Percentiles rank a stretch among this genome's conserved stretches.
phyloP scores from a whole-genome alignment of 2,329 filamentous ascomycete species.

The Neocatenulostroma microsporum region DNA sequence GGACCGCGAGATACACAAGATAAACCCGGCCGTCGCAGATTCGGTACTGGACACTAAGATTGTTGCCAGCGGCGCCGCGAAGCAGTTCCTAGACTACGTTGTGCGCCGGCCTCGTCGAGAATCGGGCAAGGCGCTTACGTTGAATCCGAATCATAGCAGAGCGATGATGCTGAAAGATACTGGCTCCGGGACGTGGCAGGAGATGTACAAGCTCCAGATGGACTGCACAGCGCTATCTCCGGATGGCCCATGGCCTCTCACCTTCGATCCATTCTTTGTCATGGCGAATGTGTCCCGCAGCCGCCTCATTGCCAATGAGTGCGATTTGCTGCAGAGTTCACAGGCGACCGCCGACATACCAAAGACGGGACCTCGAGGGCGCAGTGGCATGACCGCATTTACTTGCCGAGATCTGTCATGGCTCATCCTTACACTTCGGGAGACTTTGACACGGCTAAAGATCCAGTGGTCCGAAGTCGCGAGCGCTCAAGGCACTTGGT shows the following conservation, averaged over 20 bases:
- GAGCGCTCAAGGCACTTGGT: conserved; percentile 9
- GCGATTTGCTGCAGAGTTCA: conserved; percentile 10
- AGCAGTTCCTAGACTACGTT: no score
- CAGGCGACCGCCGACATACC: conserved; percentile 7
- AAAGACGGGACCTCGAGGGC: neutral
- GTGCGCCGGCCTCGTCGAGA: no score
- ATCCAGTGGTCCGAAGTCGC: conserved; percentile 15
- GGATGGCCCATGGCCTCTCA: conserved; percentile 15
- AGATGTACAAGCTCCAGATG: conserved; percentile 2
- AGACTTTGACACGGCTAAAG: conserved; percentile 11
- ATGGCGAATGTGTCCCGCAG: conserved; percentile 16
- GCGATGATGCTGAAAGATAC: no score
- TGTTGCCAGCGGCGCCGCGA: no score
- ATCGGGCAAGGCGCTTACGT: no score
- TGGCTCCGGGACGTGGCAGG: neutral
- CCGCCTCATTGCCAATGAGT: conserved; percentile 9
- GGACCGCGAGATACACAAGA: conserved; percentile 3
- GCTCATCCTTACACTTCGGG: conserved; percentile 14
- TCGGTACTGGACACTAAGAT: conserved; percentile 9
- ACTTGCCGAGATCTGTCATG: conserved; percentile 8
- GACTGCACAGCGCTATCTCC: conserved; percentile 7
- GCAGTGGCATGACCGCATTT: conserved; percentile 6
- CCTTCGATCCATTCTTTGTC: conserved; percentile 18
- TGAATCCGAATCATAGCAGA: neutral
- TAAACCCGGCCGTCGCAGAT: neutral